Evolutionary conservation across 1,284 basidiomycete genomes (phyloP), one percentile per base, ranked within the genome.

Genomic region (Athelia sp.): DNA sequence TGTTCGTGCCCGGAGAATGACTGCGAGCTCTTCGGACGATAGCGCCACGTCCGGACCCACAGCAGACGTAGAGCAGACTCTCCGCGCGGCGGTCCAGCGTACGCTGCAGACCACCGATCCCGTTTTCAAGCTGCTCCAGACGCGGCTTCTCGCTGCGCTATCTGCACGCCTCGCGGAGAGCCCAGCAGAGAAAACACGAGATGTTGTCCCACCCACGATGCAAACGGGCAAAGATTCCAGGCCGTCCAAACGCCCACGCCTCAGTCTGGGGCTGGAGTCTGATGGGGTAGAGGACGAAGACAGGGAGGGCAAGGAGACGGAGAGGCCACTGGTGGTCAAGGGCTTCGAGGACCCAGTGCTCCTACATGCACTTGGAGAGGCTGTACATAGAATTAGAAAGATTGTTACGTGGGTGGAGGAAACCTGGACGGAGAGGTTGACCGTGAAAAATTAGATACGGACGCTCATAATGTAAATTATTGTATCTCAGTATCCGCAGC

Each of bases 61-160:
- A 40, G 57, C 63, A 13, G 71, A 73, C 2, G 75, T 77, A 51
- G 82, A 82, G 54, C 54, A 55, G 3, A 62, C 61, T 17, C 60
- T 88, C 24, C 79, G 83, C 21, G 70, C 70, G 2, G 75, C 80
- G 1, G 83, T 87, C 4, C 73, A 79, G 46, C 74, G 82, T 42
- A 82, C 81, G 3, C 66, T 89, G 46, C 74, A 74, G 48, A 68
- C 76, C 19, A 62, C 69, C 23, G 84, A 87, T 60, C 82, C 82
- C 0, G 86, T 86, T 2, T 89, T 84, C 61, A 54, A 72, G 45
- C 66, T 89, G 3, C 62, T 89, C 31, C 79, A 78, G 57, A 74
- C 67, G 36, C 75, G 86, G 21, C 64, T 88, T 15, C 57, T 80
- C 32, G 65, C 61, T 1, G 75, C 71, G 4, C 55, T 89, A 10